These are phyloP conservation scores for Mortierella sp. DNA, from an alignment of 371 early-diverging fungal species.

Conservation along the genomic window DNA sequence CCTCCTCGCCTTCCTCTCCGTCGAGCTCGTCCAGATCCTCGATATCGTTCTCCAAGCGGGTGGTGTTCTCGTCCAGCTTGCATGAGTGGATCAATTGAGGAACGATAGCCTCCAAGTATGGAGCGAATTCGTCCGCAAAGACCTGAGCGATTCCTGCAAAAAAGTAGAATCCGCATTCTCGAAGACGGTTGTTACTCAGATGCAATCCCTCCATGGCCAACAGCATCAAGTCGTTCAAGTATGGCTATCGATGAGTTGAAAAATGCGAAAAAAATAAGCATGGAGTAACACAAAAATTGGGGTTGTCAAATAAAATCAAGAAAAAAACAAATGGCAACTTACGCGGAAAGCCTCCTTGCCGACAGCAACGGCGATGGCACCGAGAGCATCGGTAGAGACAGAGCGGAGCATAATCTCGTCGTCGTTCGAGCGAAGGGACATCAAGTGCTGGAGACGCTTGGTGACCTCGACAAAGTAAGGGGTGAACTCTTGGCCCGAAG, in stretches of 20 bases:
- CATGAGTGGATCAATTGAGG: constrained; percentile 84
- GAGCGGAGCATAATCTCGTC: constrained; percentile 85
- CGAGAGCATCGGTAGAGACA: constrained; percentile 89
- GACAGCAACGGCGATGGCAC: constrained; percentile 89
- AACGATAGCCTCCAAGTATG: constrained; percentile 81
- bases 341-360: constrained; percentile 85
- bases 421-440: constrained; percentile 75
- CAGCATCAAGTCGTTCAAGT: constrained; percentile 78
- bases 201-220: constrained; percentile 85
- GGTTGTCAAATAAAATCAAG: background rate
- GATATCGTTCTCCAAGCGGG: constrained; percentile 58
- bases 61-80: constrained; percentile 69
- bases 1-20: constrained; percentile 72
- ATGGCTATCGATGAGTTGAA: constrained; percentile 61
- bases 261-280: background rate
- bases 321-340: background rate
- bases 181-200: constrained; percentile 78
- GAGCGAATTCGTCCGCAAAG: constrained; percentile 86
- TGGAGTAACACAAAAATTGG: background rate
- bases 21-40: constrained; percentile 62
- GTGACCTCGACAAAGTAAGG: constrained; percentile 86
- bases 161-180: constrained; percentile 90
- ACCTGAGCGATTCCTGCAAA: constrained; percentile 87
- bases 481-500: constrained; percentile 79
- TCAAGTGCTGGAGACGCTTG: constrained; percentile 77